Percentiles rank a stretch among this genome's conserved stretches.
Evolutionary conservation across 148 eudicot genomes (phyloP).

Genomic region (Cornus kousa): DNA sequence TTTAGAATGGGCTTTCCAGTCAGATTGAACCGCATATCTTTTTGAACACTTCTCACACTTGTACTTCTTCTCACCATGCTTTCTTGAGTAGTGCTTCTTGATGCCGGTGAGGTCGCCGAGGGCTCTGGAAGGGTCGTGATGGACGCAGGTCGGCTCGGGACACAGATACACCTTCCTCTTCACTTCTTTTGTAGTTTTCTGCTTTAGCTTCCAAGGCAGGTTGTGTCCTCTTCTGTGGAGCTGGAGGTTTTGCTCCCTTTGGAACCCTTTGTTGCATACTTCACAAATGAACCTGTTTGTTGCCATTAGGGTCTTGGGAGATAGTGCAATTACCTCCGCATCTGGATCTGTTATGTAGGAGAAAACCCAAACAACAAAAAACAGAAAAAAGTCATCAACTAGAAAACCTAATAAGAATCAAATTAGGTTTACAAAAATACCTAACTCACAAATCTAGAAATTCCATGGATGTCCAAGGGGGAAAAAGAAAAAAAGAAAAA

Average conservation of each 20-base stretch:
- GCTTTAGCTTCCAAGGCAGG: constrained; percentile 49
- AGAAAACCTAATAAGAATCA: constrained; percentile 14
- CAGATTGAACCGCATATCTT: constrained; percentile 50
- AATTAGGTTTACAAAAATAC: constrained; percentile 6
- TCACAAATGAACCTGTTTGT: constrained; percentile 50
- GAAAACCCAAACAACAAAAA: constrained; percentile 17
- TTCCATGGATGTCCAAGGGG: not conserved
- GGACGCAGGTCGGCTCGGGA: constrained; percentile 46
- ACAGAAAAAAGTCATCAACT: not conserved
- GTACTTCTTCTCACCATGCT: constrained; percentile 51
- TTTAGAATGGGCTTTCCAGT: constrained; percentile 54
- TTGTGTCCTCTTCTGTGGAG: constrained; percentile 57
- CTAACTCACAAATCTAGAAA: not conserved
- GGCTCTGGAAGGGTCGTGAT: constrained; percentile 44
- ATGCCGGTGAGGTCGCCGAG: constrained; percentile 55
- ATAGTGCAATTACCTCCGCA: constrained; percentile 48
- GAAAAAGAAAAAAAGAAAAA: not conserved
- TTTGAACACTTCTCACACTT: constrained; percentile 49
- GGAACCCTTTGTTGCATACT: constrained; percentile 54
- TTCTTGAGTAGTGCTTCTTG: constrained; percentile 47
- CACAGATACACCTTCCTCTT: constrained; percentile 49
- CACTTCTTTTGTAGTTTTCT: constrained; percentile 39
- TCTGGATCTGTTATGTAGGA: constrained; percentile 37
- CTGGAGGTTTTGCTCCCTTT: constrained; percentile 49
- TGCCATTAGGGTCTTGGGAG: constrained; percentile 49